A percentile compares a stretch with the other conserved stretches of the same genome.
Evolutionary conservation across 306 rosid species (phyloP).

Genomic region (Rosa rugosa): DNA sequence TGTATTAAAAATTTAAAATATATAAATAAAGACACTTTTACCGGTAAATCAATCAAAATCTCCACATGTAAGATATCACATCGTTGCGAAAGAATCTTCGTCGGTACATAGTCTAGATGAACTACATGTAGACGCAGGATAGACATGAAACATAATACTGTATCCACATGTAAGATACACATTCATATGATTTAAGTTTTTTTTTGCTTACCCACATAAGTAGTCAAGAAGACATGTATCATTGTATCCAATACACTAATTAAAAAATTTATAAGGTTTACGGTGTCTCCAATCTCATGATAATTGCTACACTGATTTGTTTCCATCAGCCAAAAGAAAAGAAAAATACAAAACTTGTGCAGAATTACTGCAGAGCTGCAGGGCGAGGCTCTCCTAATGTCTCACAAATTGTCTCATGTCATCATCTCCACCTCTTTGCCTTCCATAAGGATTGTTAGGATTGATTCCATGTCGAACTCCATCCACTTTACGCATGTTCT

Average conservation of each 20-base stretch:
- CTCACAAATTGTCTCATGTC: constrained; percentile 33
- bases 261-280: neutral
- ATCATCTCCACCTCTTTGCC: constrained; percentile 36
- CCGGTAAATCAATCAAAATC: no score
- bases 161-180: no score
- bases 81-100: no score
- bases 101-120: no score
- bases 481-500: constrained; percentile 50
- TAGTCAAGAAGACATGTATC: no score
- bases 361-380: constrained; percentile 8
- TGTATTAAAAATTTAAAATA: no score
- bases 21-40: no score
- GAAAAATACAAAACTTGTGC: constrained; percentile 17
- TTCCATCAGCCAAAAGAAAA: neutral
- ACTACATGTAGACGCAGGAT: no score
- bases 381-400: constrained; percentile 25
- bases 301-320: neutral
- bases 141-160: no score
- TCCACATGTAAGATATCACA: no score
- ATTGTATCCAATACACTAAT: neutral
- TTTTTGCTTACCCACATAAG: no score
- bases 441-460: constrained; percentile 69
- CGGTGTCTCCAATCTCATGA: neutral
- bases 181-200: no score
- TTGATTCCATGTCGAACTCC: constrained; percentile 64